A percentile compares a stretch with the other conserved stretches of the same genome.
These are phyloP conservation scores for Farysia itapuensis DNA, from an alignment of 1,284 basidiomycete genomes.

Conservation along the genomic window DNA sequence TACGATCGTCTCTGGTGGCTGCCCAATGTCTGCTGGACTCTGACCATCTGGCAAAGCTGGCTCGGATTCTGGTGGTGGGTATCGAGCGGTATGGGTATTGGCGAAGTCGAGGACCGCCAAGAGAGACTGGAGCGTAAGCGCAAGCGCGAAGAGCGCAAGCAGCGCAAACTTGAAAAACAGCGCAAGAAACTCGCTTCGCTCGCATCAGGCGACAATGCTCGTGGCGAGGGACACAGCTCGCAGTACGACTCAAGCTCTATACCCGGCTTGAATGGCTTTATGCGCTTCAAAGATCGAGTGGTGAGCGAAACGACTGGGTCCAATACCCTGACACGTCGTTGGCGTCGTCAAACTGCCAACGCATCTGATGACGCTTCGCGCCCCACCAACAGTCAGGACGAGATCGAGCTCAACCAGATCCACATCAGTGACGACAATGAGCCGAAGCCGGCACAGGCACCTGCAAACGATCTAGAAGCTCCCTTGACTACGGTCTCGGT, in stretches of 20 bases:
- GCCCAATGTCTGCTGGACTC: conserved; percentile 52
- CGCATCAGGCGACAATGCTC: conserved; percentile 1
- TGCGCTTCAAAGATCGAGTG: conserved; percentile 31
- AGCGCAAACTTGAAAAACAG: conserved; percentile 38
- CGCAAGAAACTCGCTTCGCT: conserved; percentile 4
- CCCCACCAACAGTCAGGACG: conserved; percentile 3
- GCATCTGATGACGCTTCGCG: not conserved
- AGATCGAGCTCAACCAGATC: conserved; percentile 33
- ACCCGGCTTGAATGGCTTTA: conserved; percentile 32
- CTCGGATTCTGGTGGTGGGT: conserved; percentile 61
- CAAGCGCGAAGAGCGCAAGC: conserved; percentile 37
- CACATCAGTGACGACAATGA: conserved; percentile 7
- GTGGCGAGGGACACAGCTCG: conserved; percentile 25
- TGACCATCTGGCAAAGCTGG: conserved; percentile 60
- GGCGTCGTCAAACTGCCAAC: conserved; percentile 8
- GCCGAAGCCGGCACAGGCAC: conserved; percentile 1
- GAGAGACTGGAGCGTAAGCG: conserved; percentile 38
- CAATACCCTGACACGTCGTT: conserved; percentile 20
- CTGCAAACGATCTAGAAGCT: not conserved
- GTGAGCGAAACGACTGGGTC: conserved; percentile 14
- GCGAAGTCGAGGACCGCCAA: conserved; percentile 58
- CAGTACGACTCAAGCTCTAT: conserved; percentile 37
- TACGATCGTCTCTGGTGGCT: conserved; percentile 59
- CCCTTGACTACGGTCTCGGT: not conserved
- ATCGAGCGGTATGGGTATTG: conserved; percentile 59